Base-by-base conservation (phyloP, 225 moss, liverwort and hornwort genomes). In the Marchantia polymorpha region DNA sequence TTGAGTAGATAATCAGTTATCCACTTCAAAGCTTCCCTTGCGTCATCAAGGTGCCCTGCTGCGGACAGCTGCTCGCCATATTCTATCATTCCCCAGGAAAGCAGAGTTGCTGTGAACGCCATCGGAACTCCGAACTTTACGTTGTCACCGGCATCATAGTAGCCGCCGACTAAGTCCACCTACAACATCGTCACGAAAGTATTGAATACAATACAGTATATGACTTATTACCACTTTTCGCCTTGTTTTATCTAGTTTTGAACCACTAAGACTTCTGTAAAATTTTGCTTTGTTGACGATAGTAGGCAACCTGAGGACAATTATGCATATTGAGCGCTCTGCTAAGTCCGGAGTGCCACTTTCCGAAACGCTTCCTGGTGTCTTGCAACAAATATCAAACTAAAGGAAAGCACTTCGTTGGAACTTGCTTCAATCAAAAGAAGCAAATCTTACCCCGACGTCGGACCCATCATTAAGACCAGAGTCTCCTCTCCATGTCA, bases 81-180 rank as follows among this genome's bases (percentile, higher is more conserved):
- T 72, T 97, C 97, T 1, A 93, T 82, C 27, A 94, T 89, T 26
- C 92, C 91, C 97, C 97, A 97, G 7, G 97, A 87, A 71, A 97
- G 88, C 48, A 97, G 77, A 10, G 97, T 94, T 13, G 89, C 90
- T 27, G 97, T 93, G 84, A 91, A 97, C 19, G 97, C 97, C 94
- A 97, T 88, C 20, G 97, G 96, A 70, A 96, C 66, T 61, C 96
- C 94, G 20, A 96, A 96, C 84, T 96, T 96, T 52, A 96, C 84
- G 77, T 91, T 89, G 70, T 96, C 96, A 5, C 96, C 96, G 0
- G 96, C 94, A 74, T 96, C 96, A 61, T 94, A 93, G 83, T 92
- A 85, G 51, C 96, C 96, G 16, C 96, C 94, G 12, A 80, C 91
- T 85, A 96, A 84, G 80, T 96, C 88, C 19, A 97, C 81, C 87